These are phyloP conservation scores for Candida methanosorbosa DNA, from an alignment of 805 yeast genomes.

Conservation along the genomic window DNA sequence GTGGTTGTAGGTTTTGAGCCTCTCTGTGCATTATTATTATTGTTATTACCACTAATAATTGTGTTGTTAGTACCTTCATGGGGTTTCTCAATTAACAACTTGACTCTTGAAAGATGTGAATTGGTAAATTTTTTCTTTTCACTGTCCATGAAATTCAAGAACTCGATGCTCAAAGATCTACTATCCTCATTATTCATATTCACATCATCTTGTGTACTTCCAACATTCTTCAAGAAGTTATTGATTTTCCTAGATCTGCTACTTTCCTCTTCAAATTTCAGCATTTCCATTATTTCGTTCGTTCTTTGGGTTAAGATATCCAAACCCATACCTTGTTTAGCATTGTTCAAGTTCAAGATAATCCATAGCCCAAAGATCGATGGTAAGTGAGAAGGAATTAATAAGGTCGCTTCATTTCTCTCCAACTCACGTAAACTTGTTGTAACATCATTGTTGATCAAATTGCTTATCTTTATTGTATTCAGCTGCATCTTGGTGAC, in stretches of 20 bases:
- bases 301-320: conserved; percentile 30
- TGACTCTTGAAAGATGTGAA: conserved; percentile 11
- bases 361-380: conserved; percentile 61
- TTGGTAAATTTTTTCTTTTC: conserved; percentile 13
- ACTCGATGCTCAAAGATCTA: conserved; percentile 7
- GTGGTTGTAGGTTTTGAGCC: conserved; percentile 7
- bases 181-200: conserved; percentile 14
- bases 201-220: too few relatives aligned
- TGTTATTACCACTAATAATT: neutral
- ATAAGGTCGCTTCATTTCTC: conserved; percentile 21
- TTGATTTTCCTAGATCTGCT: conserved; percentile 54
- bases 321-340: conserved; percentile 40
- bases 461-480: conserved; percentile 23
- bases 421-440: conserved; percentile 22
- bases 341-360: conserved; percentile 51
- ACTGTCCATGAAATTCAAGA: conserved; percentile 19
- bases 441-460: conserved; percentile 23
- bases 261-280: conserved; percentile 47
- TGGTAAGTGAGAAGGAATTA: conserved; percentile 55
- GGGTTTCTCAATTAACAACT: conserved; percentile 4
- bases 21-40: neutral
- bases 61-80: neutral
- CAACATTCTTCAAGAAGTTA: conserved; percentile 50
- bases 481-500: conserved; percentile 30
- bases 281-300: conserved; percentile 48